Percentiles rank a stretch among this genome's conserved stretches.
Evolutionary conservation across 257 asterid genomes (phyloP).

Genomic region (Cinchona pubescens): DNA sequence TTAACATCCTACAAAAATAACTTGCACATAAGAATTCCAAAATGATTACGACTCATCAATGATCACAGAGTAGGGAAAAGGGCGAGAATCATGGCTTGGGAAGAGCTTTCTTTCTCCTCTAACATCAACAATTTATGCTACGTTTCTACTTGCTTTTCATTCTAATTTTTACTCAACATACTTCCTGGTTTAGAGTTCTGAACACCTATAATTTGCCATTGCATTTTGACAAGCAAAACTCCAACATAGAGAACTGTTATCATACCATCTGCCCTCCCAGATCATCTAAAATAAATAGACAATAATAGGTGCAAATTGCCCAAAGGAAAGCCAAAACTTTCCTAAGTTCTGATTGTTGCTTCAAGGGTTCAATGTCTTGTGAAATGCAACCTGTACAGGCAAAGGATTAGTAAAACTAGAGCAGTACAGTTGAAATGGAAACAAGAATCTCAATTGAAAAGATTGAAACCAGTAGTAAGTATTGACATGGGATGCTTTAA

Average conservation of each 20-base stretch:
- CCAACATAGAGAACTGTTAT: background rate
- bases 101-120: background rate
- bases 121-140: background rate
- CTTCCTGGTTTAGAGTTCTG: background rate
- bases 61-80: too few species aligned
- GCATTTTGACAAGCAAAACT: background rate
- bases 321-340: slow-evolving; percentile 6
- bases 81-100: background rate
- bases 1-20: too few species aligned
- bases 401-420: background rate
- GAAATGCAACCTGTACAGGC: slow-evolving; percentile 73
- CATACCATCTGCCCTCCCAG: background rate
- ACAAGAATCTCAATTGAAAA: background rate
- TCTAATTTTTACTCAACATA: too few species aligned
- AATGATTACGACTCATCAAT: too few species aligned
- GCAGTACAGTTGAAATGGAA: slow-evolving; percentile 2
- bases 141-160: background rate
- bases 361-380: slow-evolving; percentile 56
- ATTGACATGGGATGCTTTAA: background rate
- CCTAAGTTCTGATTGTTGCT: background rate
- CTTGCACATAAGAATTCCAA: too few species aligned
- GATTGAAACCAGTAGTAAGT: background rate
- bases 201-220: background rate
- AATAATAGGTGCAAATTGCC: background rate
- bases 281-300: too few species aligned